phyloP scores from a whole-genome alignment of 306 rosid genomes.

The Cucurbita maxima region DNA sequence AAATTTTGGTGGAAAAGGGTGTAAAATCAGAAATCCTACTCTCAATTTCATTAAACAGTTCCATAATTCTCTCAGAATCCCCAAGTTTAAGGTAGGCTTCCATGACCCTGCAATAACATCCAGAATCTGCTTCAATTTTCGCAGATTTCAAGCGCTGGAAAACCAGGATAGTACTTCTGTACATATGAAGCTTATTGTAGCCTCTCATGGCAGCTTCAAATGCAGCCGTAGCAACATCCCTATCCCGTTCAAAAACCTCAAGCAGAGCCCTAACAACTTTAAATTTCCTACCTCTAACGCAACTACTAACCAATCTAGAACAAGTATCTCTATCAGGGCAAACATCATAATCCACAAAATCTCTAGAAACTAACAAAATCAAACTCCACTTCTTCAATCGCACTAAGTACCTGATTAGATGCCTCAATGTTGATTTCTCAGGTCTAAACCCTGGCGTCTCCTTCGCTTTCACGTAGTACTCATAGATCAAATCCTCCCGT shows the following conservation, averaged over 20 bases:
- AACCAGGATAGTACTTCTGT: slow-evolving; percentile 28
- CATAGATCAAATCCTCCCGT: slow-evolving; percentile 28
- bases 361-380: slow-evolving; percentile 26
- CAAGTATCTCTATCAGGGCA: slow-evolving; percentile 44
- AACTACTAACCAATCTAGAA: slow-evolving; percentile 32
- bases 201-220: slow-evolving; percentile 40
- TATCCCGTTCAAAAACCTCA: slow-evolving; percentile 15
- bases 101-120: slow-evolving; percentile 36
- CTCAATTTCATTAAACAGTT: slow-evolving; percentile 31
- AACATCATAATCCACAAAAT: slow-evolving; percentile 31
- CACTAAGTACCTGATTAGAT: slow-evolving; percentile 45
- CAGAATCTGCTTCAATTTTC: slow-evolving; percentile 18
- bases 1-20: slow-evolving; percentile 19
- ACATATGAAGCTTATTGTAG: slow-evolving; percentile 66
- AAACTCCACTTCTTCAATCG: slow-evolving; percentile 37
- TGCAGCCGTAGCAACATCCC: slow-evolving; percentile 23
- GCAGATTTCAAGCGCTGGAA: slow-evolving; percentile 24
- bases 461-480: slow-evolving; percentile 39
- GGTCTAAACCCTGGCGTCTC: slow-evolving; percentile 41
- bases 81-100: slow-evolving; percentile 39
- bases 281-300: slow-evolving; percentile 46
- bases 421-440: slow-evolving; percentile 26
- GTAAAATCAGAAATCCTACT: slow-evolving; percentile 12
- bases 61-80: slow-evolving; percentile 26
- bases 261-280: slow-evolving; percentile 30